Percentiles rank a stretch among this genome's conserved stretches.
Conservation (phyloP, 495 filamentous ascomycete species). For the Entonaema liquescens region DNA sequence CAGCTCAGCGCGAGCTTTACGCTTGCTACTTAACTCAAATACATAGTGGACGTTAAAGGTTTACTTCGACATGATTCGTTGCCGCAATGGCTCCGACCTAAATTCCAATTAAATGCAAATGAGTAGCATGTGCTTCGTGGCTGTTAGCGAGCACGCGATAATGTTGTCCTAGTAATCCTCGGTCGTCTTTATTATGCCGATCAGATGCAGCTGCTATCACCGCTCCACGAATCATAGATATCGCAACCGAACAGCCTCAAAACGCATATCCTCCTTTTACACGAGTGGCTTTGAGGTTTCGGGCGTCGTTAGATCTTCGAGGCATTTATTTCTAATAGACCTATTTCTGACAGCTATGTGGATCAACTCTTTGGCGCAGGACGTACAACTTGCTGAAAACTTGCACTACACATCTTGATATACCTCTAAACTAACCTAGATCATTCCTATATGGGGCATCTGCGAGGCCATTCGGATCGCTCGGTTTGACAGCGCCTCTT, state of each 20-base stretch:
- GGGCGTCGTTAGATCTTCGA: background rate
- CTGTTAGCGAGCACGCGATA: slow-evolving; percentile 11
- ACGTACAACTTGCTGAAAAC: background rate
- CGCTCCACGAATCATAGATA: slow-evolving; percentile 27
- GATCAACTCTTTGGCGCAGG: background rate
- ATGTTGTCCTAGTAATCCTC: slow-evolving; percentile 29
- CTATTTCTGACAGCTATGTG: too few relatives aligned
- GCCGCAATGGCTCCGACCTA: background rate
- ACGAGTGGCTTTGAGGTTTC: too few relatives aligned
- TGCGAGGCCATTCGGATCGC: slow-evolving; percentile 20
- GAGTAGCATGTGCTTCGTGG: slow-evolving; percentile 11
- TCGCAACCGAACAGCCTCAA: background rate
- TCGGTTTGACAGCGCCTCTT: slow-evolving; percentile 15
- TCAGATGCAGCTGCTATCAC: slow-evolving; percentile 9
- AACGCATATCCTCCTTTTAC: background rate
- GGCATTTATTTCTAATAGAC: background rate
- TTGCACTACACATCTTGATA: too few relatives aligned
- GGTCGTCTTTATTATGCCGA: slow-evolving; percentile 38
- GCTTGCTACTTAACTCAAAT: slow-evolving; percentile 8
- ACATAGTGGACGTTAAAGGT: slow-evolving; percentile 6
- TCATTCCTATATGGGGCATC: slow-evolving; percentile 25
- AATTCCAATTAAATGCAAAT: background rate
- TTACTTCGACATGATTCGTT: slow-evolving; percentile 11
- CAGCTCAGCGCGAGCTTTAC: background rate
- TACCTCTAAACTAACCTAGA: too few relatives aligned